These are phyloP conservation scores for Madurella mycetomatis DNA, from an alignment of 2,329 filamentous ascomycete species.

Conservation along the genomic window DNA sequence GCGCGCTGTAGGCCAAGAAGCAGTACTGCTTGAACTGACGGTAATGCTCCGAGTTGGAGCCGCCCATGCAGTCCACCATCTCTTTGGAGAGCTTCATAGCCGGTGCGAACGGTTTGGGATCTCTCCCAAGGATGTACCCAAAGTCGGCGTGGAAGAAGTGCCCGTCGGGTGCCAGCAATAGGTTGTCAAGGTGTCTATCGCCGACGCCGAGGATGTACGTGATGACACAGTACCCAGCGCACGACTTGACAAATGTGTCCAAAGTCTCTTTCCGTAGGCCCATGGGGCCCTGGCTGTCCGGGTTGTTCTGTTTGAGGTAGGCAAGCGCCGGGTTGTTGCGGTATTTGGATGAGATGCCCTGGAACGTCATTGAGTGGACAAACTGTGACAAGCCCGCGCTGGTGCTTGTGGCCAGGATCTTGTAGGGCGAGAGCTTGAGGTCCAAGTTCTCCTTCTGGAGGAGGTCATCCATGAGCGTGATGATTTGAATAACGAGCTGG, in stretches of 20 bases:
- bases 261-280: constrained; percentile 88
- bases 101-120: constrained; percentile 95
- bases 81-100: constrained; percentile 96
- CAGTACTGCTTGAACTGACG: constrained; percentile 90
- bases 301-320: constrained; percentile 85
- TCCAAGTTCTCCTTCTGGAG: constrained; percentile 95
- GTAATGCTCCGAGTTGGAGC: constrained; percentile 74
- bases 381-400: constrained; percentile 91
- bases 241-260: constrained; percentile 93
- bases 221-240: constrained; percentile 96
- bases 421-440: constrained; percentile 90
- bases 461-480: constrained; percentile 94
- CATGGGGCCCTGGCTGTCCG: constrained; percentile 73
- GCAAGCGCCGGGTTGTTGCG: constrained; percentile 68
- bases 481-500: constrained; percentile 93
- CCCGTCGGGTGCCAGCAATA: constrained; percentile 81
- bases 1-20: constrained; percentile 86
- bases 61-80: constrained; percentile 99
- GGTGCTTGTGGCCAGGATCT: constrained; percentile 88
- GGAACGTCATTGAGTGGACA: constrained; percentile 78
- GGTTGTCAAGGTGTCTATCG: constrained; percentile 91
- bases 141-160: constrained; percentile 99
- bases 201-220: constrained; percentile 96
- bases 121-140: constrained; percentile 93
- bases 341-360: constrained; percentile 78